phyloP scores from a whole-genome alignment of 495 filamentous ascomycete species.

The Pyronema domesticum region DNA sequence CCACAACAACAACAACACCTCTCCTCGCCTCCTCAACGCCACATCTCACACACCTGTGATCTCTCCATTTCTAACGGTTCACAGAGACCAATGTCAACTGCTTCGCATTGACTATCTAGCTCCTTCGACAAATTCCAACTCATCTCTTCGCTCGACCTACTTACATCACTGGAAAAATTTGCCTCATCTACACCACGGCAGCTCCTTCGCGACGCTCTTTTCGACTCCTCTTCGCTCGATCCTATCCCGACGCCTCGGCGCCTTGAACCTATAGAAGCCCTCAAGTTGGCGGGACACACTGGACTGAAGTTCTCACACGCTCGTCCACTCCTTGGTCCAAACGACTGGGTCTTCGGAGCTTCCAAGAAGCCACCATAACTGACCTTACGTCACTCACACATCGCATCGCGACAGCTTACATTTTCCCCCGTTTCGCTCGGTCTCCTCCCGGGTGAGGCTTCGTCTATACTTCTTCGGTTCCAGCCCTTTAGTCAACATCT shows the following conservation, averaged over 20 bases:
- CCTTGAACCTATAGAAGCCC: constrained; percentile 30
- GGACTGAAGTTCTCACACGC: constrained; percentile 59
- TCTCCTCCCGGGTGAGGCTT: constrained; percentile 27
- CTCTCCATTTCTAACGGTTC: not conserved
- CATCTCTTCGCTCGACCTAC: not conserved
- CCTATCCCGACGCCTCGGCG: constrained; percentile 11
- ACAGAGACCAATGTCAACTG: constrained; percentile 6
- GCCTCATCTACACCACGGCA: not conserved
- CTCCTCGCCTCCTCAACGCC: not conserved
- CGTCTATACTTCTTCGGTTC: constrained; percentile 25
- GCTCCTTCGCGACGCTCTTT: not conserved
- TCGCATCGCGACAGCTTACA: constrained; percentile 1
- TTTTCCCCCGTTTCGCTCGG: constrained; percentile 10
- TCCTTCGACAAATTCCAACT: constrained; percentile 2
- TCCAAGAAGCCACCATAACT: constrained; percentile 97
- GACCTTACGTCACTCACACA: constrained; percentile 27
- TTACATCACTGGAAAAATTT: not conserved
- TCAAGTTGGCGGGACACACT: constrained; percentile 95
- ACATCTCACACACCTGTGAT: not conserved
- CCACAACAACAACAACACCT: not conserved
- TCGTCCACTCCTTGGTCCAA: constrained; percentile 85
- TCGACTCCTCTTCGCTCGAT: not conserved
- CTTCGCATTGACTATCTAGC: constrained; percentile 25
- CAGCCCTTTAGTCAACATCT: not conserved
- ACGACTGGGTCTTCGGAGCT: constrained; percentile 83